Conservation (phyloP, 306 rosid species). For the Myrica gale region DNA sequence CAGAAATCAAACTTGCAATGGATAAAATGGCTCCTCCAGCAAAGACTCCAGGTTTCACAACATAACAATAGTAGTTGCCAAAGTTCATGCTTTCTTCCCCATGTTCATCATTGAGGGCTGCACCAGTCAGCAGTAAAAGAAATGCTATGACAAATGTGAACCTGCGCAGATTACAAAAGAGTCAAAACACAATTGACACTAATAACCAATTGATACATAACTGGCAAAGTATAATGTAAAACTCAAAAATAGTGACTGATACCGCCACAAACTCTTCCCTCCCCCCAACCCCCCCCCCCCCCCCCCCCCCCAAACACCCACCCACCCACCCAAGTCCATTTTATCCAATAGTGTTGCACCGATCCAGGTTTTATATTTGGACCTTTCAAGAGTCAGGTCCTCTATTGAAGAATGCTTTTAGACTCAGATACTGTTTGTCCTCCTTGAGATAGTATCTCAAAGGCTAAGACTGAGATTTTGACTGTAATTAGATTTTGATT, state of each 20-base stretch:
- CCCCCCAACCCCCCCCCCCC: too few species aligned
- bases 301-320: too few species aligned
- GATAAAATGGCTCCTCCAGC: conserved; percentile 59
- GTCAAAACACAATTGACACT: neutral
- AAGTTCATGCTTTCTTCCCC: conserved; percentile 49
- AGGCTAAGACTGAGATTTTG: too few species aligned
- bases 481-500: neutral
- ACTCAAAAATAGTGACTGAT: too few species aligned
- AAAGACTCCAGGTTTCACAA: conserved; percentile 80
- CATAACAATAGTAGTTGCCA: conserved; percentile 65
- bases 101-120: conserved; percentile 58
- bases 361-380: neutral
- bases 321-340: neutral
- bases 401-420: neutral
- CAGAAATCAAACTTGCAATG: conserved; percentile 60
- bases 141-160: conserved; percentile 44
- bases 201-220: neutral
- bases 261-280: too few species aligned
- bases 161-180: conserved; percentile 31
- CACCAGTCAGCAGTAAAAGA: conserved; percentile 55
- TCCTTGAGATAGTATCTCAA: neutral
- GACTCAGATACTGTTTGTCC: conserved; percentile 7
- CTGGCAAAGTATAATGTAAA: too few species aligned
- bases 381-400: neutral
- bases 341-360: neutral